Evolutionary conservation across 768 basidiomycete genomes (phyloP), one percentile per base, ranked within the genome.

Genomic region (Collybiopsis luxurians): DNA sequence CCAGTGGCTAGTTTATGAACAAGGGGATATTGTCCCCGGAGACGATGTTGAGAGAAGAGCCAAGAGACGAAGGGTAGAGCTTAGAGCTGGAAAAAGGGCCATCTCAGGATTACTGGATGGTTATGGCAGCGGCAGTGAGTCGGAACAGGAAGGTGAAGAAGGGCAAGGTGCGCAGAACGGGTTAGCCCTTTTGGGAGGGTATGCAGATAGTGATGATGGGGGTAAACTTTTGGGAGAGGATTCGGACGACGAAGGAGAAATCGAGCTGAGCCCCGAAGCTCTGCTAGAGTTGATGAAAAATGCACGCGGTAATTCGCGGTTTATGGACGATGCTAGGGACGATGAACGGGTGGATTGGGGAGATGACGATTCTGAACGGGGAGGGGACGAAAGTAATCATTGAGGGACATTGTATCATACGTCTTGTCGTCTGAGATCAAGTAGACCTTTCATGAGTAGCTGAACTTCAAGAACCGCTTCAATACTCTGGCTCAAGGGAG

Each of bases 381-480:
- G 73, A 43, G 36, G 38, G 23, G 26, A 44, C 5, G 50, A 39
- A 21, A 15, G 17, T 24, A 10, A 24, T 34, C 10, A 4, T 40
- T 17, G 6, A 9, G 15, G 12, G 2, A 24, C 7, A 26, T 36
- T 19, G 2, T 5, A 19, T 61, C 66, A 92, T 60, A 84, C 74
- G 60, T 92, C 90, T 63, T 88, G 84, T 62, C 89, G 79, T 58
- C 86, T 79, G 56, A 93, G 76, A 68, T 92, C 91, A 44, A 93
- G 72, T 54, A 92, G 68, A 9, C 91, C 91, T 62, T 92, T 92
- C 89, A 94, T 92, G 44, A 92, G 75, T 13, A 83, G 73, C 65
- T 93, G 92, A 11, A 93, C 84, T 59, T 92, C 87, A 0, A 92
- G 79, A 0, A 93, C 86, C 2, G 86, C 87, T 17, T 91, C 86